phyloP scores from a whole-genome alignment of 768 basidiomycete species.

The Coprinopsis marcescibilis region DNA sequence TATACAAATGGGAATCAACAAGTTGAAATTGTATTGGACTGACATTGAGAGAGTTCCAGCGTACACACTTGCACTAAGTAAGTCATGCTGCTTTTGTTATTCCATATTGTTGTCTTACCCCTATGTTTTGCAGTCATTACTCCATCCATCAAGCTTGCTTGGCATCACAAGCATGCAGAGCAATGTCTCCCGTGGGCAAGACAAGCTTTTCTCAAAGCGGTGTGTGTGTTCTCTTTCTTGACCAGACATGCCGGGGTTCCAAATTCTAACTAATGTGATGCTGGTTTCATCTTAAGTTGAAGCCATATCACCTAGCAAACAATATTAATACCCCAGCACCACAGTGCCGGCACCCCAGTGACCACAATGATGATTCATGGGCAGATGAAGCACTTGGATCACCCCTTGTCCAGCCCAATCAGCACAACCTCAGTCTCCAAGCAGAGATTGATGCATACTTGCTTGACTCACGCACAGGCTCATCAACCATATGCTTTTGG shows the following conservation, averaged over 20 bases:
- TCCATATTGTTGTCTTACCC: background rate
- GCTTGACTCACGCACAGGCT: background rate
- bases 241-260: no score
- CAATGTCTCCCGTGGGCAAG: no score
- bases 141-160: no score
- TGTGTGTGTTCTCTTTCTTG: no score
- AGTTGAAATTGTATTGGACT: constrained; percentile 18
- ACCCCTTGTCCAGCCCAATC: background rate
- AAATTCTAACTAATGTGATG: no score
- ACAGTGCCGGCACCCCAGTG: no score
- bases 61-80: background rate
- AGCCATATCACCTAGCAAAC: no score
- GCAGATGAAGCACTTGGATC: background rate
- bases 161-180: no score
- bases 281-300: no score
- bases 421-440: background rate
- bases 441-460: constrained; percentile 6
- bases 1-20: constrained; percentile 23
- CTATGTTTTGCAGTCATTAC: background rate
- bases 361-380: background rate
- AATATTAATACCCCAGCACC: no score
- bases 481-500: background rate
- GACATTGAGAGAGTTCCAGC: background rate
- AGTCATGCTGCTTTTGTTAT: background rate
- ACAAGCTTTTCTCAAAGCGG: no score